phyloP scores from a whole-genome alignment of 2,329 filamentous ascomycete genomes.

The Scedosporium apiospermum region DNA sequence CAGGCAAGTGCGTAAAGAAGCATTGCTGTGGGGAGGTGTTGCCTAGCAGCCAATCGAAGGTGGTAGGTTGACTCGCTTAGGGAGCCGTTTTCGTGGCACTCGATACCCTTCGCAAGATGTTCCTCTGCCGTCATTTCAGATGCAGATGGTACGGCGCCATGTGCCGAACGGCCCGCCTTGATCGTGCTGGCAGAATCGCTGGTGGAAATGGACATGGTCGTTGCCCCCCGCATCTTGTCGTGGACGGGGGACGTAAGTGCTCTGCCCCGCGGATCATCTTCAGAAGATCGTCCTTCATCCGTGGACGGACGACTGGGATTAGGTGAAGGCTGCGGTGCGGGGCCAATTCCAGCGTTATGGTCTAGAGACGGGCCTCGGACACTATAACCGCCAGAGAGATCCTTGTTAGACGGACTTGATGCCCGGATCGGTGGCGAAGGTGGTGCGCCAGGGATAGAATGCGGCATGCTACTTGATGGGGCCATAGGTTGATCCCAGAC shows the following conservation, averaged over 20 bases:
- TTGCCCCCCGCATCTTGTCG: slow-evolving; percentile 30
- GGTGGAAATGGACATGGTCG: slow-evolving; percentile 37
- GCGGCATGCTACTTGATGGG: slow-evolving; percentile 7
- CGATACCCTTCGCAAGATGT: slow-evolving; percentile 82
- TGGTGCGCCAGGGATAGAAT: slow-evolving; percentile 31
- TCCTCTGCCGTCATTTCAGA: slow-evolving; percentile 74
- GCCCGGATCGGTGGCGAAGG: slow-evolving; percentile 54
- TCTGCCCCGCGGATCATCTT: slow-evolving; percentile 39
- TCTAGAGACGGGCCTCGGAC: slow-evolving; percentile 2
- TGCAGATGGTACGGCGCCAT: slow-evolving; percentile 43
- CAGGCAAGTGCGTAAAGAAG: slow-evolving; percentile 90
- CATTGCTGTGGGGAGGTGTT: slow-evolving; percentile 88
- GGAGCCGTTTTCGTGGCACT: slow-evolving; percentile 78
- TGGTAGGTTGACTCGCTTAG: slow-evolving; percentile 95
- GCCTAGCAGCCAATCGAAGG: slow-evolving; percentile 76
- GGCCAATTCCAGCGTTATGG: slow-evolving; percentile 12
- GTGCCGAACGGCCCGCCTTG: slow-evolving; percentile 25
- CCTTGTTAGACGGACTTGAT: slow-evolving; percentile 41
- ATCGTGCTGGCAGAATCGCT: slow-evolving; percentile 48
- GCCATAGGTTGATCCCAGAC: slow-evolving; percentile 47
- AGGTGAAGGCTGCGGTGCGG: slow-evolving; percentile 32
- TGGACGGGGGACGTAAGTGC: slow-evolving; percentile 26
- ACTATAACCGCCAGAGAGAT: slow-evolving; percentile 27
- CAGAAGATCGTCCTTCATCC: slow-evolving; percentile 31
- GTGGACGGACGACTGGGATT: slow-evolving; percentile 35